A percentile compares a stretch with the other conserved stretches of the same genome.
These are phyloP conservation scores for Monosporascus sp. DNA, from an alignment of 2,329 filamentous ascomycete species.

Conservation along the genomic window DNA sequence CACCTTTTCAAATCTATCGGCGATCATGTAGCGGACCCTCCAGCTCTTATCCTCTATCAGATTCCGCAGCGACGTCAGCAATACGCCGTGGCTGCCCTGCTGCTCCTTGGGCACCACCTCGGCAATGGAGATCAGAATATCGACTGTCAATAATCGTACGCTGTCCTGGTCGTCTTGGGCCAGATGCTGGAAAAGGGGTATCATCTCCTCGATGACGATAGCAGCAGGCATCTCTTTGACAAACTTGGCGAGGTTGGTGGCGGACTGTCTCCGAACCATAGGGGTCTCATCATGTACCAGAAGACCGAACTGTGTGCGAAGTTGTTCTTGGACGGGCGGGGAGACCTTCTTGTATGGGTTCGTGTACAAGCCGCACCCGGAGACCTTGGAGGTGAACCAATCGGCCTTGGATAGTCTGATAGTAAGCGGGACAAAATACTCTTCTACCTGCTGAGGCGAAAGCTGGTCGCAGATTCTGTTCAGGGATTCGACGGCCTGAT, in stretches of 20 bases:
- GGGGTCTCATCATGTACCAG: constrained; percentile 98
- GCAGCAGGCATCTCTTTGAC: constrained; percentile 92
- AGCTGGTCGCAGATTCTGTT: constrained; percentile 98
- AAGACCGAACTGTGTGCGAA: constrained; percentile 85
- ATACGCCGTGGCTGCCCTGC: constrained; percentile 89
- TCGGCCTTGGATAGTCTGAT: constrained; percentile 97
- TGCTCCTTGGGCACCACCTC: constrained; percentile 98
- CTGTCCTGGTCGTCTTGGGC: constrained; percentile 97
- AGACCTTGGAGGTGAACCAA: constrained; percentile 99
- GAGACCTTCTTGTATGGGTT: constrained; percentile 90
- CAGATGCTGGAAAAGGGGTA: constrained; percentile 95
- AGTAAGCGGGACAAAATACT: constrained; percentile 93
- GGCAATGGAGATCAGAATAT: constrained; percentile 92
- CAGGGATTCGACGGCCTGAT: constrained; percentile 90
- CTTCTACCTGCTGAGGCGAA: constrained; percentile 87
- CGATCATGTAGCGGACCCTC: constrained; percentile 99
- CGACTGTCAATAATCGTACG: constrained; percentile 89
- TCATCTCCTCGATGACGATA: constrained; percentile 97
- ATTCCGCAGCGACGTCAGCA: constrained; percentile 83
- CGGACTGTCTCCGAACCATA: constrained; percentile 96
- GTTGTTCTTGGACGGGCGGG: constrained; percentile 78
- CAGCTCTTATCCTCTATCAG: constrained; percentile 99
- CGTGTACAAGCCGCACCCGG: constrained; percentile 91
- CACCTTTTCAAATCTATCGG: constrained; percentile 96
- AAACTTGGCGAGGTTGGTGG: constrained; percentile 94